phyloP scores from a whole-genome alignment of 768 basidiomycete genomes.

The Calocybe cyanea region DNA sequence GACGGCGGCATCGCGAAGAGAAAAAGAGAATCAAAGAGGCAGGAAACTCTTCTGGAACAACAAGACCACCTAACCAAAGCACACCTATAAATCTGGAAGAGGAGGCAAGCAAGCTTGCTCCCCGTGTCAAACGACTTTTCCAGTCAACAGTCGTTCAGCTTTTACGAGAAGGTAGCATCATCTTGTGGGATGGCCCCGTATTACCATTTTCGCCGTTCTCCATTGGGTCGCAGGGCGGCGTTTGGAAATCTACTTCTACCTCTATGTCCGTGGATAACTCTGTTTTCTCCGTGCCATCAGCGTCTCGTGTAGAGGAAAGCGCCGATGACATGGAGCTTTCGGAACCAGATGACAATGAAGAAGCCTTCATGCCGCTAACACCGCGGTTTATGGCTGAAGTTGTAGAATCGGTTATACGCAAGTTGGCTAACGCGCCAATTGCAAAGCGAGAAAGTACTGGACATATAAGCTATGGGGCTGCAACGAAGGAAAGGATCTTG shows the following conservation, averaged over 20 bases:
- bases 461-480: slow-evolving; percentile 19
- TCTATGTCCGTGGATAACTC: slow-evolving; percentile 27
- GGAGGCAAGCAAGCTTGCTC: slow-evolving; percentile 24
- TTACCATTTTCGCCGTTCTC: slow-evolving; percentile 20
- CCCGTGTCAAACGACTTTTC: slow-evolving; percentile 68
- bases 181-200: slow-evolving; percentile 67
- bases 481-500: slow-evolving; percentile 44
- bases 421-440: slow-evolving; percentile 24
- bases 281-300: slow-evolving; percentile 23
- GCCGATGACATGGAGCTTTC: slow-evolving; percentile 48
- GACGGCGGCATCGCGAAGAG: slow-evolving; percentile 48
- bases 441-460: slow-evolving; percentile 5
- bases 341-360: slow-evolving; percentile 59
- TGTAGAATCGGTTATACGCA: slow-evolving; percentile 43
- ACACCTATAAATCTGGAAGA: slow-evolving; percentile 3
- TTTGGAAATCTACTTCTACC: slow-evolving; percentile 48
- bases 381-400: slow-evolving; percentile 42
- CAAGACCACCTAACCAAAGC: background rate
- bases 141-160: slow-evolving; percentile 59
- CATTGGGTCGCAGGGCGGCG: slow-evolving; percentile 21
- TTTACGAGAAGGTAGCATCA: slow-evolving; percentile 67
- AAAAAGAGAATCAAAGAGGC: slow-evolving; percentile 37
- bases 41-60: background rate
- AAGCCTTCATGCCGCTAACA: slow-evolving; percentile 64
- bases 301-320: slow-evolving; percentile 20